Base-by-base conservation (phyloP, 75 land plant genomes). In the Pinus albicaulis region DNA sequence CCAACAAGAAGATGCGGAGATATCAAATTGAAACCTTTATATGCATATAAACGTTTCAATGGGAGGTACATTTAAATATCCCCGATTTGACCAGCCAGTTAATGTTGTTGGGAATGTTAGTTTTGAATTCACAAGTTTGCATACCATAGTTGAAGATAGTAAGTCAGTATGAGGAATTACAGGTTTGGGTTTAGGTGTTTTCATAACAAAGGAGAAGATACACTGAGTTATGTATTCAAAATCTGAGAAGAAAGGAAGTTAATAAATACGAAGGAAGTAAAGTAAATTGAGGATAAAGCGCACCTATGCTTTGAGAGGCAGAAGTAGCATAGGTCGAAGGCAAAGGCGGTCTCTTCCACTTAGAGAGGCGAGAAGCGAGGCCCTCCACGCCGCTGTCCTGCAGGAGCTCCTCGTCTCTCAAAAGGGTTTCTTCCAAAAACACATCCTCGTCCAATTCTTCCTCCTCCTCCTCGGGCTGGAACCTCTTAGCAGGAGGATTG, bases 391-490 rank as follows among this genome's bases (percentile, higher is more conserved):
- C 90, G 24, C 89, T 82, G 24, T 86, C 88, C 52, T 85, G 82
- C 41, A 80, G 79, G 60, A 89, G 80, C 58, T 85, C 96, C 73
- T 80, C 90, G 6, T 80, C 83, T 31, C 74, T 79, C 24, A 93
- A 56, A 11, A 93, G 89, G 75, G 86, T 87, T 76, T 96, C 99
- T 16, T 92, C 97, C 59, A 96, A 31, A 80, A 92, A 92, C 28
- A 94, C 91, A 34, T 97, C 99, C 72, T 92, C 99, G 75, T 93
- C 99, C 55, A 84, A 62, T 57, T 87, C 89, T 23, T 93, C 95
- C 56, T 93, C 93, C 22, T 82, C 90, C 60, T 70, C 77, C 52
- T 56, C 53, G 26, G 65, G 25, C 36, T 62, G 65, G 34, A 62
- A 25, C 36, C 34, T 62, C 65, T 62, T 62, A 2, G 65, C 7